phyloP scores from a whole-genome alignment of 768 basidiomycete species.

The Rhodocollybia butyracea region DNA sequence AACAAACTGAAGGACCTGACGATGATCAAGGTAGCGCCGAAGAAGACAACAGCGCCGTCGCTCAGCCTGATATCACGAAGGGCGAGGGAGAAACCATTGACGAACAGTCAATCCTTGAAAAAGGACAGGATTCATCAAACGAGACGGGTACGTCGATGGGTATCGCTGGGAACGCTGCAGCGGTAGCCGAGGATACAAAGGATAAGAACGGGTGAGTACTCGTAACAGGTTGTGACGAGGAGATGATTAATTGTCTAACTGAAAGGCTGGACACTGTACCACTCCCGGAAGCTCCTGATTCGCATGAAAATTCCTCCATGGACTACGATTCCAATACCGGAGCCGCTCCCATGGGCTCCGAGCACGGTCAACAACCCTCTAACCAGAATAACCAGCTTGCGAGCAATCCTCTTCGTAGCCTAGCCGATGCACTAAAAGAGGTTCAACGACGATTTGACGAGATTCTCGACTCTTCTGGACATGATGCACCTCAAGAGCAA shows the following conservation, averaged over 20 bases:
- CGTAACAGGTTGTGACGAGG: conserved; percentile 1
- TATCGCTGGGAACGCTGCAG: not conserved
- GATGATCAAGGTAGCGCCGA: conserved; percentile 29
- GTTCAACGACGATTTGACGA: conserved; percentile 82
- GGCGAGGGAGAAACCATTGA: conserved; percentile 37
- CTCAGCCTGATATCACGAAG: conserved; percentile 40
- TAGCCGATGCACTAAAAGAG: conserved; percentile 82
- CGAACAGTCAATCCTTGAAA: conserved; percentile 25
- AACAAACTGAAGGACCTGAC: conserved; percentile 18
- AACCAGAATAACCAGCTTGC: conserved; percentile 34
- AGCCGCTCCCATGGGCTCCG: conserved; percentile 37
- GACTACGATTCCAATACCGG: conserved; percentile 16
- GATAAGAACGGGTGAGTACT: not conserved
- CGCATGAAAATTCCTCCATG: conserved; percentile 11
- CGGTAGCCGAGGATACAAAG: not conserved
- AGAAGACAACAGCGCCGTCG: conserved; percentile 29
- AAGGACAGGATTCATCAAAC: conserved; percentile 5
- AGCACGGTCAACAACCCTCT: conserved; percentile 41
- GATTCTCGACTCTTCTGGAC: conserved; percentile 50
- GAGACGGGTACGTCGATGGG: conserved; percentile 5
- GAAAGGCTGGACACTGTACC: conserved; percentile 14
- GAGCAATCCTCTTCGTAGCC: conserved; percentile 65
- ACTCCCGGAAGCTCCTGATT: conserved; percentile 16
- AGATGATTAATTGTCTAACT: not conserved
- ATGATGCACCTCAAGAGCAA: conserved; percentile 30